Percentiles rank a stretch among this genome's conserved stretches.
Evolutionary conservation across 2,329 filamentous ascomycete species (phyloP).

Genomic region (Tolypocladium capitatum): DNA sequence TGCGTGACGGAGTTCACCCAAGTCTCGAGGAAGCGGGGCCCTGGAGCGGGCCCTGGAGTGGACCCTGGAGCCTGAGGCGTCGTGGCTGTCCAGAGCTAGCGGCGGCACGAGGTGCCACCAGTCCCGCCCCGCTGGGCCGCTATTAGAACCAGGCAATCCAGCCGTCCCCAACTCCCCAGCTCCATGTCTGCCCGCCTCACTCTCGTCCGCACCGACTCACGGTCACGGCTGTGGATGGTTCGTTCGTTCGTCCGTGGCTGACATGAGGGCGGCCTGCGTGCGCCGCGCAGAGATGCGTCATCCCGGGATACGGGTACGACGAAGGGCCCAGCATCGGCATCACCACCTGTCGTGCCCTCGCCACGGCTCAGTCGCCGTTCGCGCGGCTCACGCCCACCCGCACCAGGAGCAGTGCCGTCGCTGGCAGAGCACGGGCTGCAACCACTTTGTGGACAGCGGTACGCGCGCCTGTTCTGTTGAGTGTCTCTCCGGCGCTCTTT

Average conservation of each 20-base stretch:
- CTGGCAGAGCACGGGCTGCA: constrained; percentile 16
- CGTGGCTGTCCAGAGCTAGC: neutral
- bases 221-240: constrained; percentile 9
- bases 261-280: constrained; percentile 19
- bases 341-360: neutral
- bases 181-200: neutral
- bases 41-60: too few species aligned
- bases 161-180: neutral
- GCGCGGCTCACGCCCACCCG: constrained; percentile 4
- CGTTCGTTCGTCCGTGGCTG: constrained; percentile 10
- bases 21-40: too few species aligned
- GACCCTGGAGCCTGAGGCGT: neutral
- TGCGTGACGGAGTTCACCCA: too few species aligned
- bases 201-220: neutral
- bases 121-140: neutral
- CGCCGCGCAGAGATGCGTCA: constrained; percentile 7
- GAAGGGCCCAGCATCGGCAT: neutral
- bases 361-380: neutral
- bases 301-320: neutral
- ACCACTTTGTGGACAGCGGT: constrained; percentile 23
- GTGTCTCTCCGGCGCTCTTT: neutral
- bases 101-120: too few species aligned
- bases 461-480: constrained; percentile 1
- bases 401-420: constrained; percentile 10
- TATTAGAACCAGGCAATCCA: neutral